phyloP scores from a whole-genome alignment of 805 yeast species.

The Candida caryicola region DNA sequence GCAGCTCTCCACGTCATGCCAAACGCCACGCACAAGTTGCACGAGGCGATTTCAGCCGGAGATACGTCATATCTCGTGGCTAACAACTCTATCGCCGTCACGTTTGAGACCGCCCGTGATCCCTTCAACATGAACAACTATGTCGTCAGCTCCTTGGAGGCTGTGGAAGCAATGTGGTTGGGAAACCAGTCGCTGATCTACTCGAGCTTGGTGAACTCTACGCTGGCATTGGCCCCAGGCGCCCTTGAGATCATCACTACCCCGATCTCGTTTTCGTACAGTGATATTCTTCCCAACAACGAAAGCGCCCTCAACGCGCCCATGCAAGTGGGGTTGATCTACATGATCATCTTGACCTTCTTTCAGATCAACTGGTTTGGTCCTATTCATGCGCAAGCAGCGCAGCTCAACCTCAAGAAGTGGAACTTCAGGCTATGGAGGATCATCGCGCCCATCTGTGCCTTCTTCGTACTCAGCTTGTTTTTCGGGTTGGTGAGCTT shows the following conservation, averaged over 20 bases:
- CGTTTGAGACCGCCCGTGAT: slow-evolving; percentile 67
- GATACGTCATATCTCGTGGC: slow-evolving; percentile 28
- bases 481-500: slow-evolving; percentile 59
- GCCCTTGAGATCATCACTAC: slow-evolving; percentile 20
- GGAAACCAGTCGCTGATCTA: slow-evolving; percentile 21
- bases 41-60: slow-evolving; percentile 39
- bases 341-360: slow-evolving; percentile 66
- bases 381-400: slow-evolving; percentile 50
- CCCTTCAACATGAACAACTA: slow-evolving; percentile 44
- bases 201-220: slow-evolving; percentile 15
- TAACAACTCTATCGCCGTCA: slow-evolving; percentile 31
- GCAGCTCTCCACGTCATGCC: slow-evolving; percentile 24
- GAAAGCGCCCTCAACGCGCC: slow-evolving; percentile 60
- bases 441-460: slow-evolving; percentile 44
- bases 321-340: slow-evolving; percentile 72
- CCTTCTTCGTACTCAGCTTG: slow-evolving; percentile 57
- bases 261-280: slow-evolving; percentile 32
- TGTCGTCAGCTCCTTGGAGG: slow-evolving; percentile 38
- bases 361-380: slow-evolving; percentile 64
- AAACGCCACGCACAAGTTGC: slow-evolving; percentile 28
- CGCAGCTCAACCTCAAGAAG: slow-evolving; percentile 41
- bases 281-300: slow-evolving; percentile 51
- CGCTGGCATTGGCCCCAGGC: slow-evolving; percentile 7
- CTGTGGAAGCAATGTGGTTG: slow-evolving; percentile 33
- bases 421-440: slow-evolving; percentile 52